Evolutionary conservation across 2,329 filamentous ascomycete species (phyloP).

Genomic region (Podosphaera xanthii): DNA sequence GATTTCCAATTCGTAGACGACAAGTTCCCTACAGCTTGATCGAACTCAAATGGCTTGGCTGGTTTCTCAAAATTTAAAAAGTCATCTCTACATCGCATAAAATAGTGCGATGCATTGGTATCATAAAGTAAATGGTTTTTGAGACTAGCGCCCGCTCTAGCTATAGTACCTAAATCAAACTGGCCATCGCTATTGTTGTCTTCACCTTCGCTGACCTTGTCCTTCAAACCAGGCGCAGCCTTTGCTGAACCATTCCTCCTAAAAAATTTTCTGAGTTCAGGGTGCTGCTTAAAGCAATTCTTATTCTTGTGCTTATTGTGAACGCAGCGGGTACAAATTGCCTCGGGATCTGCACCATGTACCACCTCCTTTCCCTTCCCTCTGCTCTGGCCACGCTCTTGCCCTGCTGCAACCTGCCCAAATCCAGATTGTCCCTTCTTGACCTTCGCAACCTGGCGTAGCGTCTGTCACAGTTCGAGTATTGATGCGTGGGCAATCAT

Average conservation of each 20-base stretch:
- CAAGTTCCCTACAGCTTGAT: too few species aligned
- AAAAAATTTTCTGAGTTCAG: background rate
- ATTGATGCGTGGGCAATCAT: too few species aligned
- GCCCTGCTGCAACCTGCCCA: background rate
- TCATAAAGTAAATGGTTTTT: too few species aligned
- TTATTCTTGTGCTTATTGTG: too few species aligned
- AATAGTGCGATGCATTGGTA: background rate
- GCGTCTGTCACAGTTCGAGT: too few species aligned
- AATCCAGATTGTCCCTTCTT: background rate
- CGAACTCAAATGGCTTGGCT: background rate
- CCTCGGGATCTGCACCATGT: background rate
- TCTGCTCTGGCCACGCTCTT: background rate
- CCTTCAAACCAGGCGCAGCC: background rate
- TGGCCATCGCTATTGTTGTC: too few species aligned
- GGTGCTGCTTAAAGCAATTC: background rate
- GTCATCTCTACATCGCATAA: background rate
- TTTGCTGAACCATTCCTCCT: background rate
- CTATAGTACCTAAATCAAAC: too few species aligned
- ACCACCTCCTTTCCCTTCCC: background rate
- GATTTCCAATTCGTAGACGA: too few species aligned
- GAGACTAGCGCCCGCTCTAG: too few species aligned
- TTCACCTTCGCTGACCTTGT: too few species aligned
- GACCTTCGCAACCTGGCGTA: background rate
- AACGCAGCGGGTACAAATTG: background rate
- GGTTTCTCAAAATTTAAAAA: background rate